Percentiles rank a stretch among this genome's conserved stretches.
Evolutionary conservation across 495 filamentous ascomycete species (phyloP).

Genomic region (Sporormia fimetaria): DNA sequence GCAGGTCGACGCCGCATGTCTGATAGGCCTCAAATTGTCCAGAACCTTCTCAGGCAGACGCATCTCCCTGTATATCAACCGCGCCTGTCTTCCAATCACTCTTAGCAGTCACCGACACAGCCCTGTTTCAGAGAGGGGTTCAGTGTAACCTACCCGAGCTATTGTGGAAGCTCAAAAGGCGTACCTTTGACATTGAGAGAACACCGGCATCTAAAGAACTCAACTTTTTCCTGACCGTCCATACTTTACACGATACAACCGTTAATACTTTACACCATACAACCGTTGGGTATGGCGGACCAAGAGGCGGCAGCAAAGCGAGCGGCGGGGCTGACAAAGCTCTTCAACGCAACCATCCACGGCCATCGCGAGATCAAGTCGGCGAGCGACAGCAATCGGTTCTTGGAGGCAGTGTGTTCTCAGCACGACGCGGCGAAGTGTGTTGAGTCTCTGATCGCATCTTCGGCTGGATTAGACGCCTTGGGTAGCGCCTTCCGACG

Average conservation of each 20-base stretch:
- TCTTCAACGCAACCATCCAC: slow-evolving; percentile 9
- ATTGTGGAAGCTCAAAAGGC: no score
- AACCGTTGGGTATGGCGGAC: slow-evolving; percentile 1
- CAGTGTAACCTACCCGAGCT: no score
- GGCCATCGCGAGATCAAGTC: slow-evolving; percentile 18
- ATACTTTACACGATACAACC: no score
- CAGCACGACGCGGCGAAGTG: slow-evolving; percentile 41
- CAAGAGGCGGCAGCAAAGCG: slow-evolving; percentile 5
- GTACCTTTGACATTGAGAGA: neutral
- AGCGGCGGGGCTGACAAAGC: slow-evolving; percentile 9
- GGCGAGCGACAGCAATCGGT: slow-evolving; percentile 39
- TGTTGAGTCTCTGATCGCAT: slow-evolving; percentile 46
- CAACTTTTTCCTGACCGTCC: neutral
- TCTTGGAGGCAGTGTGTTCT: slow-evolving; percentile 48
- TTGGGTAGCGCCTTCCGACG: slow-evolving; percentile 40
- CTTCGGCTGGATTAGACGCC: slow-evolving; percentile 36
- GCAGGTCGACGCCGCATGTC: neutral
- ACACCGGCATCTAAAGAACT: neutral
- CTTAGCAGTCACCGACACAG: no score
- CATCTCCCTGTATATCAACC: slow-evolving; percentile 3
- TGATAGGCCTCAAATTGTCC: slow-evolving; percentile 5
- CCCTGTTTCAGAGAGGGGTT: neutral
- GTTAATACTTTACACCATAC: neutral
- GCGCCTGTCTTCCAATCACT: slow-evolving; percentile 7
- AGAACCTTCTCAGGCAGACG: neutral